Evolutionary conservation across 139 green algal genomes (phyloP), one percentile per base, ranked within the genome.

Genomic region (Chlamydomonas incerta): DNA sequence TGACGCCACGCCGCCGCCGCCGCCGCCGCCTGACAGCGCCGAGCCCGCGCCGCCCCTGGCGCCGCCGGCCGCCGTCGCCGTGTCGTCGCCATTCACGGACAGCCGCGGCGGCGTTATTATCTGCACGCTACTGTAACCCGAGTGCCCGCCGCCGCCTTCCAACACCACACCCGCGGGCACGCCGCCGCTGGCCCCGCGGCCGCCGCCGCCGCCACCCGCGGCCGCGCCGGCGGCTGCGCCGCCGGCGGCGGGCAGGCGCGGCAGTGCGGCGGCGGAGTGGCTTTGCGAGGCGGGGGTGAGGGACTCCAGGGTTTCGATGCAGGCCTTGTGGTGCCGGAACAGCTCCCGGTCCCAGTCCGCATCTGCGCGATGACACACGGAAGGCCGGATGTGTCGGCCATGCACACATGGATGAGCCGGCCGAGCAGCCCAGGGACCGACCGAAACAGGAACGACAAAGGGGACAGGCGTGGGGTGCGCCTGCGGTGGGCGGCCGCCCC

Each of bases 301-400:
- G 17, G 80, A 76, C 24, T 74, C 71, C 6, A 52, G 29, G 0
- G 88, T 92, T 60, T 89, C 82, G 33, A 92, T 86, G 80, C 85
- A 82, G 29, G 86, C 82, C 31, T 72, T 66, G 52, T 74, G 85
- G 57, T 90, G 85, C 5, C 72, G 55, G 47, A 92, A 81, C 81
- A 92, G 76, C 68, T 86, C 85, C 28, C 57, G 41, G 34, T 87
- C 72, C 88, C 88, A 92, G 18, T 87, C 80, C 47, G 79, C 71
- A 74, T 90, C 85, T 90, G 71, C 10, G 37, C 41, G 41, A 50
- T 13, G 5, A 50, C 41, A 50, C 41, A 50, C 41, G 8, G 6
- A 50, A n/a, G n/a, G n/a, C n/a, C n/a, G n/a, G n/a, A n/a, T n/a
- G n/a, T n/a, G n/a, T n/a, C n/a, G n/a, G n/a, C n/a, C 41, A 50